Percentiles rank a stretch among this genome's conserved stretches.
These are phyloP conservation scores for Bromus sterilis DNA, from an alignment of 176 grass and related monocot species.

Conservation along the genomic window DNA sequence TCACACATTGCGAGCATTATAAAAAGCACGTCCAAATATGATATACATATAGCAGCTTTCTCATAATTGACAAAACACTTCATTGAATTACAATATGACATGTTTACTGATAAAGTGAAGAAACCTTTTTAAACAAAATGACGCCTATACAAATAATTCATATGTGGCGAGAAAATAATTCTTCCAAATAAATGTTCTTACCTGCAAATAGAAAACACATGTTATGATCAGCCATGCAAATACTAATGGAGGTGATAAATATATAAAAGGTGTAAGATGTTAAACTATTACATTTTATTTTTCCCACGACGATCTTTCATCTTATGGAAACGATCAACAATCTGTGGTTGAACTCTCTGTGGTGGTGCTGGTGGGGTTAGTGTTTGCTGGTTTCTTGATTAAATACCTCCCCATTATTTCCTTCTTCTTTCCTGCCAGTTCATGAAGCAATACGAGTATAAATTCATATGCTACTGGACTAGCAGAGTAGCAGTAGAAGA, in stretches of 20 bases:
- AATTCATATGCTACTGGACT: neutral
- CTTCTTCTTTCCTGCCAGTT: neutral
- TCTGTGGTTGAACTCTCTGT: no score
- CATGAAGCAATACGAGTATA: neutral
- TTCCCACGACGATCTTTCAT: neutral
- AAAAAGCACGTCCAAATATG: no score
- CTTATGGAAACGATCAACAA: neutral
- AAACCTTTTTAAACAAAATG: neutral
- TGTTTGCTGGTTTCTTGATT: no score
- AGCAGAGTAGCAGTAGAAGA: neutral
- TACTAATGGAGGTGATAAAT: no score
- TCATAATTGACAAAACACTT: neutral
- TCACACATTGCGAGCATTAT: no score
- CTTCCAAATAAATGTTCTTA: neutral
- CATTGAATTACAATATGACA: neutral
- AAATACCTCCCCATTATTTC: neutral
- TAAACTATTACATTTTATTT: neutral
- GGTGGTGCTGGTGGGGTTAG: no score
- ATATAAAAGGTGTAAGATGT: neutral
- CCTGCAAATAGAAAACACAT: neutral
- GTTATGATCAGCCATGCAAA: no score
- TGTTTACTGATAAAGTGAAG: neutral
- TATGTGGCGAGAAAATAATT: neutral
- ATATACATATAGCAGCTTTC: no score
- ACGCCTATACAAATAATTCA: neutral